Percentiles rank a stretch among this genome's conserved stretches.
These are phyloP conservation scores for Penicillium digitatum DNA, from an alignment of 2,329 filamentous ascomycete genomes.

Conservation along the genomic window DNA sequence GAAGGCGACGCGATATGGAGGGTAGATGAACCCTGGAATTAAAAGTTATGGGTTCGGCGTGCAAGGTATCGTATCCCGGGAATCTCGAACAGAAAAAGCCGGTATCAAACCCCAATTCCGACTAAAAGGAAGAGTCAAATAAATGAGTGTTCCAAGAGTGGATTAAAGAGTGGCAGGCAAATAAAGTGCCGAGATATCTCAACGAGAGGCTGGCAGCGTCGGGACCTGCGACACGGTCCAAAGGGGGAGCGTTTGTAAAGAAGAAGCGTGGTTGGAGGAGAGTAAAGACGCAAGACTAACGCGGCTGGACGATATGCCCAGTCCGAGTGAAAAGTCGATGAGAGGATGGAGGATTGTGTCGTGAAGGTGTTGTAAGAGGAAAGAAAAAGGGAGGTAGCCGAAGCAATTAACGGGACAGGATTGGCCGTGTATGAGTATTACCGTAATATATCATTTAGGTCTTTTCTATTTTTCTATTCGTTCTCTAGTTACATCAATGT, in stretches of 20 bases:
- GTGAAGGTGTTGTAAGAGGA: slow-evolving; percentile 12
- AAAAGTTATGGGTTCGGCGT: slow-evolving; percentile 5
- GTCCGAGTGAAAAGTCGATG: slow-evolving; percentile 18
- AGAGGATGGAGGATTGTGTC: slow-evolving; percentile 3
- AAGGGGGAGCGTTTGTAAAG: slow-evolving; percentile 3
- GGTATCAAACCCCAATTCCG: slow-evolving; percentile 4
- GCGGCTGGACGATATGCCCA: slow-evolving; percentile 26
- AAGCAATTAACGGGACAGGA: slow-evolving; percentile 11
- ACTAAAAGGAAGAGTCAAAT: not conserved
- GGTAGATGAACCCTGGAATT: slow-evolving; percentile 1
- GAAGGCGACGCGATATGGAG: not conserved
- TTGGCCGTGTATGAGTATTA: slow-evolving; percentile 10
- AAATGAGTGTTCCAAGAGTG: slow-evolving; percentile 13
- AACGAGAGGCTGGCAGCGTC: slow-evolving; percentile 39
- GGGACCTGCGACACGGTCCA: slow-evolving; percentile 32
- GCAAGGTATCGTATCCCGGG: slow-evolving; percentile 7
- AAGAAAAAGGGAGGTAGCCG: slow-evolving; percentile 16
- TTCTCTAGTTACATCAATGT: not conserved
- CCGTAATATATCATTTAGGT: slow-evolving; percentile 3
- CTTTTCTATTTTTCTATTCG: not conserved
- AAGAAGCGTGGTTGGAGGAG: not conserved
- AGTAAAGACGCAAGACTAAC: slow-evolving; percentile 15
- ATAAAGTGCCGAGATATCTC: slow-evolving; percentile 22
- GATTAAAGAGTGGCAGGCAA: slow-evolving; percentile 24
- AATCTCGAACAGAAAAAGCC: slow-evolving; percentile 10